Percentiles rank a stretch among this genome's conserved stretches.
These are phyloP conservation scores for Barnettozyma pratensis DNA, from an alignment of 805 yeast species.

Conservation along the genomic window DNA sequence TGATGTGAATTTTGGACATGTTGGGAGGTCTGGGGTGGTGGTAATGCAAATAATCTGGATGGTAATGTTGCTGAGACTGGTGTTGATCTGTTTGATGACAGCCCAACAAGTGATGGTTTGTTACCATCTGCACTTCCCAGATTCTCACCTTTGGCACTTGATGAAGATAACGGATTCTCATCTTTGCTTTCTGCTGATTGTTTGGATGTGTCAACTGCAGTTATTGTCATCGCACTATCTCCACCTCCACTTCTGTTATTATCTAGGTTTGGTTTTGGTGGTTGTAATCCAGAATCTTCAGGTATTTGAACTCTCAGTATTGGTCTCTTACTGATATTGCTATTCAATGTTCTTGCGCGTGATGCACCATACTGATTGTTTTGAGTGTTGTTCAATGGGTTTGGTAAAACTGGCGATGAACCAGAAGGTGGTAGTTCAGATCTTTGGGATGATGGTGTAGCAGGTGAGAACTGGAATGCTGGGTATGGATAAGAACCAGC, in stretches of 20 bases:
- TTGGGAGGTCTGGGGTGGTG: slow-evolving; percentile 27
- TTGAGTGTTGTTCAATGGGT: background rate
- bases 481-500: slow-evolving; percentile 6
- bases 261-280: background rate
- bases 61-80: slow-evolving; percentile 22
- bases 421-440: slow-evolving; percentile 5
- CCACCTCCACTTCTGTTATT: background rate
- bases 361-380: slow-evolving; percentile 8
- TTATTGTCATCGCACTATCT: slow-evolving; percentile 16
- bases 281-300: background rate
- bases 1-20: slow-evolving; percentile 20
- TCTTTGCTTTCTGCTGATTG: slow-evolving; percentile 4
- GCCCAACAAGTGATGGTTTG: slow-evolving; percentile 14
- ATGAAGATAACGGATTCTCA: slow-evolving; percentile 10
- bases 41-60: slow-evolving; percentile 26
- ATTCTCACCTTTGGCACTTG: slow-evolving; percentile 9
- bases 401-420: slow-evolving; percentile 8
- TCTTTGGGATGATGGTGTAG: slow-evolving; percentile 10
- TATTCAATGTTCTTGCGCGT: slow-evolving; percentile 22
- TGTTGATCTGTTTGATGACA: slow-evolving; percentile 11
- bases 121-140: slow-evolving; percentile 8
- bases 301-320: slow-evolving; percentile 26
- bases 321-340: slow-evolving; percentile 22
- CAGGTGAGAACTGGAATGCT: slow-evolving; percentile 10
- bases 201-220: slow-evolving; percentile 13